These are phyloP conservation scores for Taphrina flavorubra DNA, from an alignment of 1,139 yeast species.

Conservation along the genomic window DNA sequence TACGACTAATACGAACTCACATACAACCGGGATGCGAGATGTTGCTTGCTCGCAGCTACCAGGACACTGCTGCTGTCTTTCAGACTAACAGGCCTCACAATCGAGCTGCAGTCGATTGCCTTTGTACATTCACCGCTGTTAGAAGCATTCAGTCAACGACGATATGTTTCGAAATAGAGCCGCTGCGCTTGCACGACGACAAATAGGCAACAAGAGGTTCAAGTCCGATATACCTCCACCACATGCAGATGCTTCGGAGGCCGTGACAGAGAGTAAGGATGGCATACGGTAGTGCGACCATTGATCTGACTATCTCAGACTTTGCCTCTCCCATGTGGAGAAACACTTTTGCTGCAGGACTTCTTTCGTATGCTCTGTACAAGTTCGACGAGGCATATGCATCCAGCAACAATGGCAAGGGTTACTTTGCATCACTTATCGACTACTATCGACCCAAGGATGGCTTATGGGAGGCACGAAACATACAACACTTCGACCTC, in stretches of 20 bases:
- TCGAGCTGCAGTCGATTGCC: too few species aligned
- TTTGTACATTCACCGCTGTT: too few species aligned
- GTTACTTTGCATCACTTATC: slow-evolving; percentile 25
- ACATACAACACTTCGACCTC: slow-evolving; percentile 33
- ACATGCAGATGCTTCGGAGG: slow-evolving; percentile 25
- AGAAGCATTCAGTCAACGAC: not conserved
- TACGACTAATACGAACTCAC: not conserved
- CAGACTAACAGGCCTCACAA: too few species aligned
- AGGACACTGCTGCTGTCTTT: too few species aligned
- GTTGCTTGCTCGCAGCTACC: too few species aligned
- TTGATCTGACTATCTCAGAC: slow-evolving; percentile 2
- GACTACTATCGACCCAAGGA: slow-evolving; percentile 33
- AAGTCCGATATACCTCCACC: slow-evolving; percentile 31
- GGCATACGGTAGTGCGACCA: too few species aligned
- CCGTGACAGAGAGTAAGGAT: slow-evolving; percentile 23
- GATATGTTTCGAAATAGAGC: slow-evolving; percentile 17
- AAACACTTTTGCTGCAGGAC: slow-evolving; percentile 19
- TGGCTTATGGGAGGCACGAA: slow-evolving; percentile 37
- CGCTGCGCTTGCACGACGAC: not conserved
- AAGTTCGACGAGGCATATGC: slow-evolving; percentile 36
- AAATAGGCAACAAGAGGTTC: slow-evolving; percentile 17
- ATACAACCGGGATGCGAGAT: too few species aligned
- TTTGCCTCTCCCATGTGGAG: slow-evolving; percentile 39
- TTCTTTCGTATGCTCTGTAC: slow-evolving; percentile 27
- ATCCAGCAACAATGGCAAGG: slow-evolving; percentile 24